Percentiles rank a stretch among this genome's conserved stretches.
phyloP scores from a whole-genome alignment of 805 yeast species.

The Brettanomyces sp. region DNA sequence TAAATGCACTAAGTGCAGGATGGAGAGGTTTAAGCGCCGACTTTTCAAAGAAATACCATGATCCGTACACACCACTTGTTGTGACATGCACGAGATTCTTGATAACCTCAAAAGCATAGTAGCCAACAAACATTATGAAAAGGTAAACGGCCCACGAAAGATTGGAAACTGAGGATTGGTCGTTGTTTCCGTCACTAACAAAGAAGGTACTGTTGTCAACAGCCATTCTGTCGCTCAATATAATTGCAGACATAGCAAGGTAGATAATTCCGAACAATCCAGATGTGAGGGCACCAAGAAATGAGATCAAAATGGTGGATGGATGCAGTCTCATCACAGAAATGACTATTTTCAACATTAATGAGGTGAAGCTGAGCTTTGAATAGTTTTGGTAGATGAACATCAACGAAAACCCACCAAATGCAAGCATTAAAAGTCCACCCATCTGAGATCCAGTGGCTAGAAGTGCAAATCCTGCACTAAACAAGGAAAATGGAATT shows the following conservation, averaged over 20 bases:
- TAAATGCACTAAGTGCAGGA: conserved; percentile 75
- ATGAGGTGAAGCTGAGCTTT: conserved; percentile 21
- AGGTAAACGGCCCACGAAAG: conserved; percentile 18
- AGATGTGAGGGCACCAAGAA: conserved; percentile 29
- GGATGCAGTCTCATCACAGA: conserved; percentile 71
- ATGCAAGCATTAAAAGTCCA: conserved; percentile 5
- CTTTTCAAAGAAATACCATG: conserved; percentile 71
- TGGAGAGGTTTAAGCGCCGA: conserved; percentile 53
- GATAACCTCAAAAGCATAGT: conserved; percentile 72
- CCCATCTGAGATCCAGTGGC: conserved; percentile 10
- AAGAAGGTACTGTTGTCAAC: conserved; percentile 47
- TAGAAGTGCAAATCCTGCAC: conserved; percentile 14
- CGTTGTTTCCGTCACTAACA: conserved; percentile 14
- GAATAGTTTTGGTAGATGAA: conserved; percentile 18
- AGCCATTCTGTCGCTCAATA: conserved; percentile 14
- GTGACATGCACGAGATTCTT: conserved; percentile 74
- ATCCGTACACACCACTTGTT: conserved; percentile 76
- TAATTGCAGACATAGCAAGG: conserved; percentile 56
- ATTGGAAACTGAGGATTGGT: conserved; percentile 23
- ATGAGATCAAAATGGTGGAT: conserved; percentile 45
- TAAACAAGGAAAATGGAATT: conserved; percentile 18
- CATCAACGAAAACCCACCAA: conserved; percentile 14
- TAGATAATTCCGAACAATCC: conserved; percentile 59
- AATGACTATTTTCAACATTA: conserved; percentile 36
- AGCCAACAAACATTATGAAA: conserved; percentile 76